Evolutionary conservation across 2,329 filamentous ascomycete genomes (phyloP), one percentile per base, ranked within the genome.

Genomic region (Alternaria panax): DNA sequence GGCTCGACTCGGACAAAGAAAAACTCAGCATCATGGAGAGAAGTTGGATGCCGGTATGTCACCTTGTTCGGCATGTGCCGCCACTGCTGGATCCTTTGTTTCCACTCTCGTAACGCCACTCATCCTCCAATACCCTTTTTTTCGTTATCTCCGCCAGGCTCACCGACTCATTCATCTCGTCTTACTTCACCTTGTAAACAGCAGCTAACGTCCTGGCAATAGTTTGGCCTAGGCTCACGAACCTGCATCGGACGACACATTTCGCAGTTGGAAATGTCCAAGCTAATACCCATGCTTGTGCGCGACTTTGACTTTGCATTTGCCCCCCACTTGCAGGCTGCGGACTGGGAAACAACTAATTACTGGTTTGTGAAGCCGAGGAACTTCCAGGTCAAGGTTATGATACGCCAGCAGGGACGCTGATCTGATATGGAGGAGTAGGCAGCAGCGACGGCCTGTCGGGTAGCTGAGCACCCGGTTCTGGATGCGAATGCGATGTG

Each of bases 221-320:
- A 62, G 59, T 63, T 63, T 52, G 65, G 65, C 30, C 52, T 57
- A 28, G 68, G 68, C n/a, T 63, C 66, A 2, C 45, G 68, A 25
- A 67, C 60, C 4, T 69, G 68, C 38, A 64, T 70, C 12, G 66
- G 66, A 3, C 58, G 62, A 9, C 64, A 69, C 27, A 64, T 70
- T 4, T 58, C 63, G 4, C 32, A 54, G 20, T 41, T 64, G 38
- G 54, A 66, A 47, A 60, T 54, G 50, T 46, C 42, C 12, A 63
- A 63, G 40, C 62, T 56, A 28, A 50, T 54, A 12, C 60, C 60
- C 18, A 51, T 47, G 53, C 46, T 68, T 5, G 54, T 68, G 11
- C 47, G 57, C n/a, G 51, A 56, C 20, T 68, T 65, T 36, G 64
- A 68, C 40, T 66, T 66, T 47, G 43, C 56, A 6, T 50, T 61